These are phyloP conservation scores for Volvox carteri DNA, from an alignment of 163 green algal genomes.

Conservation along the genomic window DNA sequence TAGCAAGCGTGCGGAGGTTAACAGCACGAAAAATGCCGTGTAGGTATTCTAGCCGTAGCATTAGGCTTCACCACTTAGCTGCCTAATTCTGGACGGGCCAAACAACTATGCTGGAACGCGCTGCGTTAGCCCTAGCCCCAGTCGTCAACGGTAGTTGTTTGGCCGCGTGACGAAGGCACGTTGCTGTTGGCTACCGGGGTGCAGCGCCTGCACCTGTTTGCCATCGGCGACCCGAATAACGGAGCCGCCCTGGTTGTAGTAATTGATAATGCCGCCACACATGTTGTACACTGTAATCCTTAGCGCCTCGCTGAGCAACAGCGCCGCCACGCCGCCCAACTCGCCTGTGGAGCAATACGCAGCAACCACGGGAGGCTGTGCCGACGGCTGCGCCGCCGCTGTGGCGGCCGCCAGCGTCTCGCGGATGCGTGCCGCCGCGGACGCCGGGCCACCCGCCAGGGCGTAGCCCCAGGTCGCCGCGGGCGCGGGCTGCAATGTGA, in stretches of 20 bases:
- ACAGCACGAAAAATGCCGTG: no score
- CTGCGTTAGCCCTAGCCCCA: no score
- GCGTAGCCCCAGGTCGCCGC: conserved; percentile 49
- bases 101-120: no score
- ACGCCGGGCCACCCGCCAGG: conserved; percentile 1
- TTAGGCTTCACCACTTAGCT: no score
- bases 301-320: conserved; percentile 51
- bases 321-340: conserved; percentile 49
- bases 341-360: conserved; percentile 55
- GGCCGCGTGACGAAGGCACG: conserved; percentile 54
- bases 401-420: conserved; percentile 27
- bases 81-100: no score
- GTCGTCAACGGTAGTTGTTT: conserved; percentile 50
- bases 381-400: conserved; percentile 22
- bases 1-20: no score
- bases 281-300: conserved; percentile 56
- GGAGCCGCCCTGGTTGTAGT: conserved; percentile 67
- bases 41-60: no score
- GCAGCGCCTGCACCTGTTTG: conserved; percentile 63
- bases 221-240: conserved; percentile 14
- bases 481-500: conserved; percentile 45
- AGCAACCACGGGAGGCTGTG: conserved; percentile 47
- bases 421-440: conserved; percentile 18
- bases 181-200: conserved; percentile 54
- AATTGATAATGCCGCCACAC: conserved; percentile 66